Percentiles rank a stretch among this genome's conserved stretches.
Evolutionary conservation across 2,329 filamentous ascomycete genomes (phyloP).

Genomic region (Claviceps lovelessii): DNA sequence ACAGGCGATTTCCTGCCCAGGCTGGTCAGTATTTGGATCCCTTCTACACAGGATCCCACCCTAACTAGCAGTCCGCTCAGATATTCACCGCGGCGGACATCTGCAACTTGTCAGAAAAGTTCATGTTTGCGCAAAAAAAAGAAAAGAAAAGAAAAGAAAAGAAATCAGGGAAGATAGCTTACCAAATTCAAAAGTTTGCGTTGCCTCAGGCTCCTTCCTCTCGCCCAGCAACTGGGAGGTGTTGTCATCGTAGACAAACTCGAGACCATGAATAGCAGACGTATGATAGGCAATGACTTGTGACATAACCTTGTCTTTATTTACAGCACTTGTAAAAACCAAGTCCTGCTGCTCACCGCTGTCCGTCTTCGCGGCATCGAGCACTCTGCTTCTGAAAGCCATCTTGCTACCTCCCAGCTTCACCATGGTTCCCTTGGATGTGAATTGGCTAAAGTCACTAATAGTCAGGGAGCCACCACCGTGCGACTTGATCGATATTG

Average conservation of each 20-base stretch:
- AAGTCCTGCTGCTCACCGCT: constrained; percentile 57
- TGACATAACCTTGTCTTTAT: constrained; percentile 58
- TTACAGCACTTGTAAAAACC: constrained; percentile 54
- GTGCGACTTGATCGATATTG: constrained; percentile 60
- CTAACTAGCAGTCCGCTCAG: constrained; percentile 76
- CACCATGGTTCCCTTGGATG: constrained; percentile 55
- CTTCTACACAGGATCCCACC: constrained; percentile 72
- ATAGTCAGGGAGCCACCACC: constrained; percentile 61
- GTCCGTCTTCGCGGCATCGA: constrained; percentile 60
- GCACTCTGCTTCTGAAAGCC: constrained; percentile 60
- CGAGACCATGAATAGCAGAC: constrained; percentile 64
- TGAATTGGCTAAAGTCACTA: constrained; percentile 58
- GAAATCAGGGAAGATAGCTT: constrained; percentile 17
- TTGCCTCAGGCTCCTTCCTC: constrained; percentile 52
- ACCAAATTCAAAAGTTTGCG: constrained; percentile 67
- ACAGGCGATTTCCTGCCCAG: constrained; percentile 72
- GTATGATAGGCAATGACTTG: constrained; percentile 67
- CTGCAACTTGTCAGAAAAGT: constrained; percentile 28
- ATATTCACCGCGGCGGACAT: constrained; percentile 72
- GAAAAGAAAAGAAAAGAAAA: neutral
- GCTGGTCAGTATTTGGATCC: constrained; percentile 78
- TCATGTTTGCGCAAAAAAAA: neutral
- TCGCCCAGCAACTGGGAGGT: constrained; percentile 80
- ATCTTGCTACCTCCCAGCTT: constrained; percentile 57
- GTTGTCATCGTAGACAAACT: constrained; percentile 84